Conservation (phyloP, 2,329 filamentous ascomycete genomes). For the Plectosphaerella sp. region DNA sequence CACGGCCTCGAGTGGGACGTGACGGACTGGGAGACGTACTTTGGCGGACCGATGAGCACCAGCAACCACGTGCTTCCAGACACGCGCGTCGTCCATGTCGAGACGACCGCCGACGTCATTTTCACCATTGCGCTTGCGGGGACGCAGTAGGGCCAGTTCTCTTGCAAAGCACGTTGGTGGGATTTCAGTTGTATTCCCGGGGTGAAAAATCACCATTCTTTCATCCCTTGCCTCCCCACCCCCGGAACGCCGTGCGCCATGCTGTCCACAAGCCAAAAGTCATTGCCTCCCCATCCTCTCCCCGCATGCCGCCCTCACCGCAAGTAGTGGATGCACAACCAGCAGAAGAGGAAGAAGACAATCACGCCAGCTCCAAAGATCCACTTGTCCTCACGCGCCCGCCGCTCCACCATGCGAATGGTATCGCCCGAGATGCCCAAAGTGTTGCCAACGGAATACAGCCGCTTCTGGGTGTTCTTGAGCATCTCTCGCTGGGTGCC, state of each 20-base stretch:
- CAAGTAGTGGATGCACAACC: constrained; percentile 81
- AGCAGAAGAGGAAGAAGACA: constrained; percentile 88
- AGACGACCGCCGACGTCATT: constrained; percentile 60
- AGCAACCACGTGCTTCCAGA: constrained; percentile 69
- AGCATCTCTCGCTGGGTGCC: constrained; percentile 89
- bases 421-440: constrained; percentile 92
- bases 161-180: constrained; percentile 9
- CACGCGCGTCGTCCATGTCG: constrained; percentile 56
- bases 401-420: constrained; percentile 90
- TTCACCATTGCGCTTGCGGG: constrained; percentile 65
- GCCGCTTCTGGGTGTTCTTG: constrained; percentile 84
- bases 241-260: constrained; percentile 9
- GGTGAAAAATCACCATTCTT: not conserved
- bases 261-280: not conserved
- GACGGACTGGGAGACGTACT: constrained; percentile 69
- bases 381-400: constrained; percentile 95
- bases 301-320: constrained; percentile 42
- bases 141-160: constrained; percentile 18
- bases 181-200: too few relatives aligned
- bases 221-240: not conserved
- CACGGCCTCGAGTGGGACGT: constrained; percentile 90
- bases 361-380: constrained; percentile 88
- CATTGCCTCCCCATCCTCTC: not conserved
- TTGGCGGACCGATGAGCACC: constrained; percentile 71
- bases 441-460: constrained; percentile 93